Conservation (phyloP, 2,329 filamentous ascomycete species). For the Aspergillus bombycis region DNA sequence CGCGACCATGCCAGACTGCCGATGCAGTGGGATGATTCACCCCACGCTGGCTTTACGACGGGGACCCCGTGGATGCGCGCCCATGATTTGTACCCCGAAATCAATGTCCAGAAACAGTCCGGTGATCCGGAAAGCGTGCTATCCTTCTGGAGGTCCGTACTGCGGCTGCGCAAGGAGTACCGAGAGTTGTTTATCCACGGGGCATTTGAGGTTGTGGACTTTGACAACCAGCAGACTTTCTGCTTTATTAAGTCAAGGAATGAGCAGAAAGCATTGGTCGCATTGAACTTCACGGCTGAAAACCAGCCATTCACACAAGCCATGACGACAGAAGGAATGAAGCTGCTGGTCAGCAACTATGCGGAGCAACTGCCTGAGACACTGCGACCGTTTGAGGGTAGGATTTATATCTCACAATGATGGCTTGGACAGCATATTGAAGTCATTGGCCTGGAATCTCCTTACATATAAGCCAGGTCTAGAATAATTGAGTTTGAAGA, state of each 20-base stretch:
- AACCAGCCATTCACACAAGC: constrained; percentile 18
- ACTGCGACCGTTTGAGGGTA: constrained; percentile 24
- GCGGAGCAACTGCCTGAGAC: not conserved
- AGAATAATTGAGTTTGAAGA: not conserved
- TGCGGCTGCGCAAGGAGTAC: constrained; percentile 60
- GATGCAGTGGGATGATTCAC: constrained; percentile 65
- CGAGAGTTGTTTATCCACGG: constrained; percentile 54
- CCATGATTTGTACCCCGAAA: constrained; percentile 45
- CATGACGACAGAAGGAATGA: constrained; percentile 12
- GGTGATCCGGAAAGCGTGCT: constrained; percentile 52
- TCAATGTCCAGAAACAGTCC: constrained; percentile 58
- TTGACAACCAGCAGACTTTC: constrained; percentile 25
- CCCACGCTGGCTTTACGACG: constrained; percentile 65
- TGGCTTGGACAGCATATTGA: not conserved
- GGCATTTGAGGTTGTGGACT: constrained; percentile 25
- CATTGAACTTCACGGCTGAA: constrained; percentile 22
- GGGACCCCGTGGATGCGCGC: constrained; percentile 63
- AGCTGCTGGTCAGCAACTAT: constrained; percentile 25
- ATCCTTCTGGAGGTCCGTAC: constrained; percentile 61
- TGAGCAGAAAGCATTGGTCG: constrained; percentile 19
- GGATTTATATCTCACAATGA: constrained; percentile 22
- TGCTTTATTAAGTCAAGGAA: constrained; percentile 25
- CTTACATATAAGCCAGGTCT: not conserved
- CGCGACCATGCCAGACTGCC: constrained; percentile 65
- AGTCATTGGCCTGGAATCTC: not conserved